Percentiles rank a stretch among this genome's conserved stretches.
Conservation (phyloP, 1,284 basidiomycete genomes). For the Sparassis latifolia region DNA sequence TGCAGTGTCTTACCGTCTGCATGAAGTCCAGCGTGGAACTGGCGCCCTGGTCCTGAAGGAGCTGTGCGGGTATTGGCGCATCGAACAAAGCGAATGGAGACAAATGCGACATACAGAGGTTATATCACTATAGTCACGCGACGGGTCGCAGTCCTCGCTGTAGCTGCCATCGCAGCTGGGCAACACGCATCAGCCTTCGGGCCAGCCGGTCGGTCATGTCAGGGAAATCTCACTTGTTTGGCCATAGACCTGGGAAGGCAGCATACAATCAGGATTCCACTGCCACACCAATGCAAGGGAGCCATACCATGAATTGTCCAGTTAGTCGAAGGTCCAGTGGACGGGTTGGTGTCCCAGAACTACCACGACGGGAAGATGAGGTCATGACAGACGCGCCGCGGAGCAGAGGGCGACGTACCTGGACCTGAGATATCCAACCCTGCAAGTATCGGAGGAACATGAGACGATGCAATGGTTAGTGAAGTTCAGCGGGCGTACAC, state of each 20-base stretch:
- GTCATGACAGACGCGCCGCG: background rate
- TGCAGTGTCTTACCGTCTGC: slow-evolving; percentile 35
- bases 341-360: slow-evolving; percentile 37
- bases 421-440: slow-evolving; percentile 61
- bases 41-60: slow-evolving; percentile 55
- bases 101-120: slow-evolving; percentile 30
- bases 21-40: slow-evolving; percentile 62
- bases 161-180: slow-evolving; percentile 66
- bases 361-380: slow-evolving; percentile 6
- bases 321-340: slow-evolving; percentile 56
- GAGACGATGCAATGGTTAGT: background rate
- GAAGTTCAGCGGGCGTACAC: slow-evolving; percentile 17
- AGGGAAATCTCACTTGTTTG: slow-evolving; percentile 46
- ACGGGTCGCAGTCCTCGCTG: slow-evolving; percentile 55
- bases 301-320: slow-evolving; percentile 72
- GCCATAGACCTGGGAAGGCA: slow-evolving; percentile 51
- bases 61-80: slow-evolving; percentile 27
- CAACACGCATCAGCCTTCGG: background rate
- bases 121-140: slow-evolving; percentile 56
- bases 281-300: background rate
- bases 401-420: slow-evolving; percentile 29
- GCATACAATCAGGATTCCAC: slow-evolving; percentile 1
- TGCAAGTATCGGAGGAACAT: slow-evolving; percentile 17
- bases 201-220: background rate
- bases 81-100: background rate